phyloP scores from a whole-genome alignment of 2,329 filamentous ascomycete species.

The Cytospora piceae region DNA sequence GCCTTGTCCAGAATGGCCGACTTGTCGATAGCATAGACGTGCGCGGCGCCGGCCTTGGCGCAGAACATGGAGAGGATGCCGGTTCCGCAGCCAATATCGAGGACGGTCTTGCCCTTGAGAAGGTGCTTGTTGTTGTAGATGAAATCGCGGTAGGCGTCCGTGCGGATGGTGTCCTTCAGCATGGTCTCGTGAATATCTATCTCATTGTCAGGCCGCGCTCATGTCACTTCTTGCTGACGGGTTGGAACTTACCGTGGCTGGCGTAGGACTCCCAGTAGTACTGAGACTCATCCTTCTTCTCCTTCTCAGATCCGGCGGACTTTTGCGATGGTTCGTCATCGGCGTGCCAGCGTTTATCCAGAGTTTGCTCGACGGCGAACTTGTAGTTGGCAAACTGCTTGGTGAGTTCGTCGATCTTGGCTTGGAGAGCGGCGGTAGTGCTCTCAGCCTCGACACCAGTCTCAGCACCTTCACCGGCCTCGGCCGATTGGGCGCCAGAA shows the following conservation, averaged over 20 bases:
- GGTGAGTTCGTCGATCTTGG: slow-evolving; percentile 62
- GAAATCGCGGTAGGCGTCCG: slow-evolving; percentile 91
- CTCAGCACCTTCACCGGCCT: slow-evolving; percentile 38
- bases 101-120: slow-evolving; percentile 86
- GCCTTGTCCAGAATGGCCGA: slow-evolving; percentile 89
- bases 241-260: slow-evolving; percentile 55
- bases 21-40: slow-evolving; percentile 90
- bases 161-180: slow-evolving; percentile 88
- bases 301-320: slow-evolving; percentile 27
- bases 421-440: slow-evolving; percentile 58
- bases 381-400: slow-evolving; percentile 69
- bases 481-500: slow-evolving; percentile 34
- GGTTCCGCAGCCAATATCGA: slow-evolving; percentile 88
- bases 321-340: slow-evolving; percentile 47
- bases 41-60: slow-evolving; percentile 82
- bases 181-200: slow-evolving; percentile 94
- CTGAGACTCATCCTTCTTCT: slow-evolving; percentile 44
- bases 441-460: slow-evolving; percentile 47
- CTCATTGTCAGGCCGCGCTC: slow-evolving; percentile 1
- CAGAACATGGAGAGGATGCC: slow-evolving; percentile 95
- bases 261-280: slow-evolving; percentile 67
- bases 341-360: slow-evolving; percentile 67
- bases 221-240: background rate
- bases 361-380: slow-evolving; percentile 65
- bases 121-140: slow-evolving; percentile 89